Base-by-base conservation (phyloP, 495 filamentous ascomycete genomes). In the Lentithecium fluviatile region DNA sequence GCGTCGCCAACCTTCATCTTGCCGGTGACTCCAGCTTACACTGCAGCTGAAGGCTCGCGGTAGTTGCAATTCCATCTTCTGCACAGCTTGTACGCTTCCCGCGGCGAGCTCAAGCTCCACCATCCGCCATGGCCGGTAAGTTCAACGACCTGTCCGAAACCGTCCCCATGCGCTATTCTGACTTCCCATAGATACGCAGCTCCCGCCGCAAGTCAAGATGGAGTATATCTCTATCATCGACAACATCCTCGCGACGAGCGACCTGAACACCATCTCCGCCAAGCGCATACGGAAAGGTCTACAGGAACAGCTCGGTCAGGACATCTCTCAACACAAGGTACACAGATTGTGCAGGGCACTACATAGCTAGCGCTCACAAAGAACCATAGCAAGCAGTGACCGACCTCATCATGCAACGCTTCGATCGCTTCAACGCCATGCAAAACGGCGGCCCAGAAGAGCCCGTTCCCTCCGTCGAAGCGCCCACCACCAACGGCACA, bases 261-360 rank as follows among this genome's bases (percentile, higher is more conserved):
- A 98, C 66, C 82, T 98, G 43, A 83, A 87, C 56, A 96, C 91
- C 34, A 87, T 98, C 59, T 95, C 94, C 24, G 88, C 90, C 64
- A 97, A 97, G 77, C 84, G 87, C 71, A 90, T 97, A 67, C 88
- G 94, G 62, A 88, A 90, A 73, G 88, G 87, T 24, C 80, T 98
- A 6, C 87, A 93, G 73, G 83, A 82, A 58, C 80, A 78, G 38
- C 80, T 91, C 38, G 83, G 86, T 56, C 84, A 90, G 78, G 92
- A 98, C 74, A 81, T 97, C 70, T 87, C 85, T 53, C 79, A 83
- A 20, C 85, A 95, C 72, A 98, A 97, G 84, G 94, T 91, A 60
- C 38, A 80, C 29, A 10, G 71, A 12, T 49, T 20, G 4, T 6
- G 8, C 37, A 32, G 3, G 29, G 29, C 29, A 32, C 3, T 32